phyloP scores from a whole-genome alignment of 352 stramenopile species.

The Globisporangium polare region DNA sequence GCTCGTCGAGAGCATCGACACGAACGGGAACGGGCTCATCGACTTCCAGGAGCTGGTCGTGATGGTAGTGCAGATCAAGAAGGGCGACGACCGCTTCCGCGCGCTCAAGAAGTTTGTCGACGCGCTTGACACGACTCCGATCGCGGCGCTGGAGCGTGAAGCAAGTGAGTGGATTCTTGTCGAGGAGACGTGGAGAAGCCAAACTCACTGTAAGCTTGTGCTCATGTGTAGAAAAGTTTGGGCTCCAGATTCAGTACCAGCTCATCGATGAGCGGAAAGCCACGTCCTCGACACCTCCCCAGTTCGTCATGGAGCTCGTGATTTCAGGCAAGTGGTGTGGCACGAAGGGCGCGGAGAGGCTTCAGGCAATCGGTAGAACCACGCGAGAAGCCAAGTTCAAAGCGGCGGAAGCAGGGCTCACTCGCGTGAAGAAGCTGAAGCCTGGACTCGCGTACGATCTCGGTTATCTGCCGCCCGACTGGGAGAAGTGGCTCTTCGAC shows the following conservation, averaged over 20 bases:
- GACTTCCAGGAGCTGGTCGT: slow-evolving; percentile 56
- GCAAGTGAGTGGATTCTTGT: slow-evolving; percentile 15
- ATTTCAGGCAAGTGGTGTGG: slow-evolving; percentile 53
- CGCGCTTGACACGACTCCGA: slow-evolving; percentile 52
- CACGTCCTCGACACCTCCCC: slow-evolving; percentile 26
- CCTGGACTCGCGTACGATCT: slow-evolving; percentile 51
- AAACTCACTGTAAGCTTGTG: too few species aligned
- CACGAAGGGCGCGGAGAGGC: slow-evolving; percentile 23
- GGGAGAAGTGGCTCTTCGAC: slow-evolving; percentile 53
- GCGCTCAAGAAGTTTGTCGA: slow-evolving; percentile 45
- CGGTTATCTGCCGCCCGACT: slow-evolving; percentile 46
- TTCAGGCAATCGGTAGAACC: slow-evolving; percentile 44
- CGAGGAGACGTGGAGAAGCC: too few species aligned
- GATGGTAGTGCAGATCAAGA: slow-evolving; percentile 53
- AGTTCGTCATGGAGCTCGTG: slow-evolving; percentile 46
- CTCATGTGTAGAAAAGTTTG: slow-evolving; percentile 35
- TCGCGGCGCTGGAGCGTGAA: slow-evolving; percentile 61
- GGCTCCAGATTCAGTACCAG: slow-evolving; percentile 40
- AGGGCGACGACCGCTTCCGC: slow-evolving; percentile 42
- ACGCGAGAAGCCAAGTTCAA: slow-evolving; percentile 76
- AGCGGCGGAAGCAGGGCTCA: slow-evolving; percentile 48
- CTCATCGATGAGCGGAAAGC: slow-evolving; percentile 46
- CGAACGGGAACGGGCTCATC: slow-evolving; percentile 52
- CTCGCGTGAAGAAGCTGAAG: slow-evolving; percentile 54
- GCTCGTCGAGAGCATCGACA: slow-evolving; percentile 53